phyloP scores from a whole-genome alignment of 768 basidiomycete species.

The Gyrodon lividus region DNA sequence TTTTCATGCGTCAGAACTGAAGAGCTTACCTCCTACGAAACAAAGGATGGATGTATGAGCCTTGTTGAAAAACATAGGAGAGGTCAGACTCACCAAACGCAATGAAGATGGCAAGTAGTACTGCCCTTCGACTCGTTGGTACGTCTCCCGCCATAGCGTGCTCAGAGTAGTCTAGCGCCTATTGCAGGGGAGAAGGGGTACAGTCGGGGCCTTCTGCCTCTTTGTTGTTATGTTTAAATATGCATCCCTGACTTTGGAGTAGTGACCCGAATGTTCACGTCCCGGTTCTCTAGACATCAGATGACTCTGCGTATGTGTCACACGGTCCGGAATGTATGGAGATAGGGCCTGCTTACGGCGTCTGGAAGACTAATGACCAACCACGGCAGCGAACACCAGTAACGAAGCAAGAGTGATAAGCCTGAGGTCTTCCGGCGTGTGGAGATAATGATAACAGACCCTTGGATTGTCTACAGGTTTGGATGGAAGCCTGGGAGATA shows the following conservation, averaged over 20 bases:
- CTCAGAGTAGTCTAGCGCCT: neutral
- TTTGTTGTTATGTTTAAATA: slow-evolving; percentile 10
- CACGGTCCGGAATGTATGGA: slow-evolving; percentile 7
- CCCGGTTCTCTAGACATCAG: slow-evolving; percentile 10
- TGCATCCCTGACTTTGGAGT: neutral
- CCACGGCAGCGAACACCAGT: neutral
- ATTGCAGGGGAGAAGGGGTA: neutral
- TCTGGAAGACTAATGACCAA: neutral
- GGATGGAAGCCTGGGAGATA: neutral
- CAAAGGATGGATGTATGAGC: neutral
- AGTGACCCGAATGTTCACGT: neutral
- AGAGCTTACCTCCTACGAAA: slow-evolving; percentile 20
- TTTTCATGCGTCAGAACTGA: neutral
- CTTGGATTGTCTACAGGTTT: neutral
- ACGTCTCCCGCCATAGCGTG: slow-evolving; percentile 39
- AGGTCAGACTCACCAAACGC: slow-evolving; percentile 57
- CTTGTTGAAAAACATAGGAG: neutral
- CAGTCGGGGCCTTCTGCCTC: neutral
- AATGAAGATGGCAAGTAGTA: slow-evolving; percentile 66
- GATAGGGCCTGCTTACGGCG: neutral
- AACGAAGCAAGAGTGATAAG: neutral
- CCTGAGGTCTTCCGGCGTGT: neutral
- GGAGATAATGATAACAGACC: neutral
- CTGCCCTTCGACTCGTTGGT: slow-evolving; percentile 62
- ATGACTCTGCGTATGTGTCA: slow-evolving; percentile 10